Evolutionary conservation across 192 early-diverging fungal genomes (phyloP).

Genomic region (Borealophlyctis nickersoniae): DNA sequence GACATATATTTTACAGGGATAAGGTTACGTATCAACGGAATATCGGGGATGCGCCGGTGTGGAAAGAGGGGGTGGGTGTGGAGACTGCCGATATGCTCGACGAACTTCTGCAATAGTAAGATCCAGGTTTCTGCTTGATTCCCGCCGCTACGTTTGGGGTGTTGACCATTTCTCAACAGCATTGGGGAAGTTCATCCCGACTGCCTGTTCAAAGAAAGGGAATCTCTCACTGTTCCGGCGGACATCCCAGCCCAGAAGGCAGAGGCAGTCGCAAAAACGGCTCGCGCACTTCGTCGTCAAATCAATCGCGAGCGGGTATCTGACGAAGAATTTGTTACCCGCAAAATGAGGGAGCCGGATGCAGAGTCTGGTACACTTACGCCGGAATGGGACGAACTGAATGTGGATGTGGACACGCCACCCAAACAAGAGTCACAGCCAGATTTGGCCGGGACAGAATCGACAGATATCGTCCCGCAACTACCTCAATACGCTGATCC

Average conservation of each 20-base stretch:
- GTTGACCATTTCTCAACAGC: constrained; percentile 18
- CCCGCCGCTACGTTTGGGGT: background rate
- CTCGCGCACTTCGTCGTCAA: background rate
- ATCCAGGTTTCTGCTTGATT: background rate
- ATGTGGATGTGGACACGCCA: background rate
- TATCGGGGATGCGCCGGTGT: constrained; percentile 30
- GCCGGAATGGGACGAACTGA: background rate
- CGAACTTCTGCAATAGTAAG: constrained; percentile 53
- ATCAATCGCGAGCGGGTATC: background rate
- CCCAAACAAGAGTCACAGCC: background rate
- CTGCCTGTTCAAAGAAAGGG: constrained; percentile 41
- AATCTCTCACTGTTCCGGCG: constrained; percentile 31
- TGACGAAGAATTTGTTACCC: background rate
- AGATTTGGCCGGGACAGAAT: background rate
- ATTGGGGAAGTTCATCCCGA: constrained; percentile 62
- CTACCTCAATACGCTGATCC: too few species aligned
- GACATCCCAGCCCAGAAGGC: constrained; percentile 39
- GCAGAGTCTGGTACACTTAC: background rate
- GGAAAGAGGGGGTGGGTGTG: constrained; percentile 30
- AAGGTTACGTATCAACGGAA: constrained; percentile 27
- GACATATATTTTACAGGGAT: constrained; percentile 26
- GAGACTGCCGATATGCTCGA: constrained; percentile 54
- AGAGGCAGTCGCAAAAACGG: constrained; percentile 34
- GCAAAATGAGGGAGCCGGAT: background rate
- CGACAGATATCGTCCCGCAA: background rate